These are phyloP conservation scores for Septoria petroselini DNA, from an alignment of 2,329 filamentous ascomycete species.

Conservation along the genomic window DNA sequence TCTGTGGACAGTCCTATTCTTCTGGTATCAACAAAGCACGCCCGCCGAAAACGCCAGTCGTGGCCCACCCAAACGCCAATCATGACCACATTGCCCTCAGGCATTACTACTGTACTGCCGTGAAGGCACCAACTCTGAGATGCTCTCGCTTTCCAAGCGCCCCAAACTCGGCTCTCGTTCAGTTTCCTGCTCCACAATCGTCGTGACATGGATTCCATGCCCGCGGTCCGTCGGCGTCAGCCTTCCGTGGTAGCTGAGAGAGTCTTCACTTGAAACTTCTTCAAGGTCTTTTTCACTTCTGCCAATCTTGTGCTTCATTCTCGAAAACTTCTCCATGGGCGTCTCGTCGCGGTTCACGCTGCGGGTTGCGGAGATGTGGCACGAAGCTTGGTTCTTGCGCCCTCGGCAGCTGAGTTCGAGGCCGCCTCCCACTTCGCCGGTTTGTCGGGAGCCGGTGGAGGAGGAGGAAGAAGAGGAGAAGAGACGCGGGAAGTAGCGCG, in stretches of 20 bases:
- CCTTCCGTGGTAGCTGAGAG: constrained; percentile 1
- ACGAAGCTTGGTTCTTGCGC: constrained; percentile 8
- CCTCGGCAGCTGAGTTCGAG: constrained; percentile 18
- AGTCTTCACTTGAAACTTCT: constrained; percentile 15
- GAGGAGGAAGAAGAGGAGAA: constrained; percentile 27
- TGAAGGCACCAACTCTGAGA: constrained; percentile 13
- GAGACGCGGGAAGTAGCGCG: constrained; percentile 31
- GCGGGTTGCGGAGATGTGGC: constrained; percentile 18
- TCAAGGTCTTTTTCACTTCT: constrained; percentile 12
- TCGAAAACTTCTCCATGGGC: background rate
- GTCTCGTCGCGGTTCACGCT: constrained; percentile 8
- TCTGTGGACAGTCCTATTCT: no score
- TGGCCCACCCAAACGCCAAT: no score
- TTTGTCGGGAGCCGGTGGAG: constrained; percentile 1
- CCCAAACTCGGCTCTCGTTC: constrained; percentile 15
- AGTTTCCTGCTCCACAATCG: constrained; percentile 24
- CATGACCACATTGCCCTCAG: no score
- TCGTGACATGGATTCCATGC: constrained; percentile 22
- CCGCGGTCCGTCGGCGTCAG: constrained; percentile 3
- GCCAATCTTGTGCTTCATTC: constrained; percentile 9
- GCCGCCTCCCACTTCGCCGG: constrained; percentile 4
- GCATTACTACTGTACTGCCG: no score
- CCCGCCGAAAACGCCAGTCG: no score
- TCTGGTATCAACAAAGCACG: no score
- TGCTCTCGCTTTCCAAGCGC: constrained; percentile 18